Percentiles rank a stretch among this genome's conserved stretches.
Evolutionary conservation across 805 yeast genomes (phyloP).

Genomic region (Pichia manshurica): DNA sequence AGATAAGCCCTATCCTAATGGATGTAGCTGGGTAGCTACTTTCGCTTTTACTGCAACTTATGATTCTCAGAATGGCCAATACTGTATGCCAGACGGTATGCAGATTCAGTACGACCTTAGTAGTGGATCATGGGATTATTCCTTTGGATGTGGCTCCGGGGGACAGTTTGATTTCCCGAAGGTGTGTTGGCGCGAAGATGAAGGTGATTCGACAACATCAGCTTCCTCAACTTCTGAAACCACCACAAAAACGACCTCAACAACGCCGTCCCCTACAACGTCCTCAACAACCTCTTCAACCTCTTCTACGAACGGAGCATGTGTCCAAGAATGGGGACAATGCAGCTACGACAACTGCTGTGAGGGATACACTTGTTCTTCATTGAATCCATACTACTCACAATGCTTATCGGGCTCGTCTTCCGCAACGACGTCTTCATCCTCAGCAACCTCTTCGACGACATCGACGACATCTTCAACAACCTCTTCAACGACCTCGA

Average conservation of each 20-base stretch:
- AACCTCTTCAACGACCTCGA: too few relatives aligned
- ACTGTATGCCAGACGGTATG: conserved; percentile 16
- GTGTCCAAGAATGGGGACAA: neutral
- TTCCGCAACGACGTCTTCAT: too few relatives aligned
- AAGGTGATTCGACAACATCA: neutral
- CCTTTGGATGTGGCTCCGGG: conserved; percentile 20
- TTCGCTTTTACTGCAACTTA: conserved; percentile 15
- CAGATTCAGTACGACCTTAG: conserved; percentile 28
- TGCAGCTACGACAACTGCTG: neutral
- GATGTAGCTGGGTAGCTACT: conserved; percentile 24
- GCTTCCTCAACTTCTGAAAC: neutral
- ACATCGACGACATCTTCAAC: too few relatives aligned
- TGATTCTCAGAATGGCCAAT: conserved; percentile 3
- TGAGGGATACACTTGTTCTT: neutral
- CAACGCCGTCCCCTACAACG: neutral
- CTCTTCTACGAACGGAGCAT: too few relatives aligned
- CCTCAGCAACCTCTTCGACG: too few relatives aligned
- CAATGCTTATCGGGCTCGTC: too few relatives aligned
- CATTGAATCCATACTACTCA: too few relatives aligned
- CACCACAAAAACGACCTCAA: neutral
- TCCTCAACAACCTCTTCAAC: neutral
- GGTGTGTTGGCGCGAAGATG: conserved; percentile 6
- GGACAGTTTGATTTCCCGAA: conserved; percentile 7
- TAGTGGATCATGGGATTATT: conserved; percentile 19
- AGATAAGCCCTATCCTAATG: conserved; percentile 14